These are phyloP conservation scores for Aspergillus terreus DNA, from an alignment of 2,329 filamentous ascomycete species.

Conservation along the genomic window DNA sequence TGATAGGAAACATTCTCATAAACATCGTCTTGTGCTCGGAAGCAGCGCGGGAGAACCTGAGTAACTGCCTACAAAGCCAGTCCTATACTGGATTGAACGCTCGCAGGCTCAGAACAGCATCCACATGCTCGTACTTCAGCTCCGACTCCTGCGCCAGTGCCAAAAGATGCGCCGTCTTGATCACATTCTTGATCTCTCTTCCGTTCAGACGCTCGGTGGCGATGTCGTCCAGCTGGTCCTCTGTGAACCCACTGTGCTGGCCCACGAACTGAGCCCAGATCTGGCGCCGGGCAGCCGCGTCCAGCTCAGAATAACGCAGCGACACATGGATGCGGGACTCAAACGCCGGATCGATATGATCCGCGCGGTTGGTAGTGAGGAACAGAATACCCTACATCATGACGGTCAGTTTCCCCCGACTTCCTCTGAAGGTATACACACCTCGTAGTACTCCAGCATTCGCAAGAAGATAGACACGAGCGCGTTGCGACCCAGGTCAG, in stretches of 20 bases:
- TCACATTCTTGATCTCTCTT: conserved; percentile 44
- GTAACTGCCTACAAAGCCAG: no score
- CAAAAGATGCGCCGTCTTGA: conserved; percentile 42
- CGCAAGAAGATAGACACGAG: conserved; percentile 40
- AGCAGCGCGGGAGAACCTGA: no score
- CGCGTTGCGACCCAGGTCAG: conserved; percentile 45
- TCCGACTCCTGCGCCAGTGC: conserved; percentile 23
- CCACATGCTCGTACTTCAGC: conserved; percentile 18
- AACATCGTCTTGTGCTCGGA: no score
- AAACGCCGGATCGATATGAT: conserved; percentile 44
- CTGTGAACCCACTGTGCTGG: conserved; percentile 12
- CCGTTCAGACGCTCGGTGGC: conserved; percentile 25
- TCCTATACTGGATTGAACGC: background rate
- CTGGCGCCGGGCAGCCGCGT: conserved; percentile 29
- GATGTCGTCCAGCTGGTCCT: conserved; percentile 21
- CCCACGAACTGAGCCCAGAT: conserved; percentile 47
- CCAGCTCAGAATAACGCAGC: conserved; percentile 39
- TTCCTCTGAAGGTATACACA: conserved; percentile 1
- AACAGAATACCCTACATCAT: conserved; percentile 40
- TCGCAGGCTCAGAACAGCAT: conserved; percentile 17
- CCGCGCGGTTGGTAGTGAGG: conserved; percentile 44
- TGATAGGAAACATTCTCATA: no score
- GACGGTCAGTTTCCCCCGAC: conserved; percentile 8
- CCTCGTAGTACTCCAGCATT: conserved; percentile 27
- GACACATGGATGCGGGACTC: conserved; percentile 44